Base-by-base conservation (phyloP, 306 rosid genomes). In the Vigna trinervia region DNA sequence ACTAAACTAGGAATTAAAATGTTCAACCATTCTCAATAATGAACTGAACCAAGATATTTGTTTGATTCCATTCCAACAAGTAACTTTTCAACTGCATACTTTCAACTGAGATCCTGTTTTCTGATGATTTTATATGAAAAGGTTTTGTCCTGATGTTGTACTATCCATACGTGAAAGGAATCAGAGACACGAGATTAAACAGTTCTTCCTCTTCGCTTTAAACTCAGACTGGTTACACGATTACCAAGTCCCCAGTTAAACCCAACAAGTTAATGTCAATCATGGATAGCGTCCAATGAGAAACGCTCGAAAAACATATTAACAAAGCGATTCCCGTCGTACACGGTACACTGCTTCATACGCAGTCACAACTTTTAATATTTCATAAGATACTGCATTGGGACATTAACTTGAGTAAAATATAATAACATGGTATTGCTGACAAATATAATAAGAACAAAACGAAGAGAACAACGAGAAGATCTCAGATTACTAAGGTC, bases 361-460 rank as follows among this genome's bases (percentile, higher is more conserved):
- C 39, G 62, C 70, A 56, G 46, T 30, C 45, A 23, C 62, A 15
- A 23, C 9, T 69, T 69, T 69, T 32, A 26, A 17, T 11, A n/a
- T 19, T 53, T 32, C 43, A 10, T 45, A 46, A 34, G 26, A 68
- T 46, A 15, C 48, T 3, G 11, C 47, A 58, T 57, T 53, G 56
- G 76, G 8, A 43, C 75, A 67, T 54, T 32, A 46, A 17, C 34
- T 19, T 39, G 34, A 28, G 47, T 67, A 54, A 50, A n/a, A 19
- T 57, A 30, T 45, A 11, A 19, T 30, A 11, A 19, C 23, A 6
- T 50, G 38, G 13, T 36, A 63, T 48, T 32, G 20, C 61, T 50
- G 82, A 71, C 77, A 71, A 79, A 60, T 28, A 23, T 4, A 62
- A 51, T 61, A 61, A 65, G 51, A 71, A 53, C 83, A 77, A 58